Conservation (phyloP, 2,329 filamentous ascomycete genomes). For the Xylariaceae sp. region DNA sequence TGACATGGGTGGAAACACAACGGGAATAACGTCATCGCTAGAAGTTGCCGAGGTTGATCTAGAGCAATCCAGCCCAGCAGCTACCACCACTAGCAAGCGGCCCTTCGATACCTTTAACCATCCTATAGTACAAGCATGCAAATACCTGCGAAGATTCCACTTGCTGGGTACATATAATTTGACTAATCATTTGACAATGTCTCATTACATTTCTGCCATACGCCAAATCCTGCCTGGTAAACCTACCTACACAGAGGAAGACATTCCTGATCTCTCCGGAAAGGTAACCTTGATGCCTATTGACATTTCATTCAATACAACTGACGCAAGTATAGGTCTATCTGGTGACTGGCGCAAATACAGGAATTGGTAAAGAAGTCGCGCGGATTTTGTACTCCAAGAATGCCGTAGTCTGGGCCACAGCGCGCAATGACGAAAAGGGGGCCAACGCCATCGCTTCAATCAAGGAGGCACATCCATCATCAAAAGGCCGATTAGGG, state of each 20-base stretch:
- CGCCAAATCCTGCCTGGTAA: conserved; percentile 29
- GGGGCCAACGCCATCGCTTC: conserved; percentile 30
- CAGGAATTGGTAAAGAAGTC: conserved; percentile 33
- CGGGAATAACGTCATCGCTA: too few relatives aligned
- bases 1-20: too few relatives aligned
- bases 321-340: conserved; percentile 28
- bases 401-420: conserved; percentile 33
- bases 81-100: too few relatives aligned
- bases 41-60: too few relatives aligned
- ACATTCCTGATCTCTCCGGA: conserved; percentile 30
- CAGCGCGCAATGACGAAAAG: conserved; percentile 32
- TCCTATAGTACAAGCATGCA: too few relatives aligned
- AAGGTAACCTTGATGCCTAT: conserved; percentile 17
- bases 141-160: too few relatives aligned
- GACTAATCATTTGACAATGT: conserved; percentile 5
- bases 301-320: not conserved
- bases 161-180: not conserved
- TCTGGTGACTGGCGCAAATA: conserved; percentile 37
- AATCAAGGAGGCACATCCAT: conserved; percentile 31
- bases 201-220: conserved; percentile 21
- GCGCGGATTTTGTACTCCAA: conserved; percentile 34
- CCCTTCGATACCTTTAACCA: too few relatives aligned
- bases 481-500: conserved; percentile 31
- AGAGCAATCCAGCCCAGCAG: too few relatives aligned
- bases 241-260: conserved; percentile 30